Evolutionary conservation across 495 filamentous ascomycete genomes (phyloP).

Genomic region (Podospora didyma): DNA sequence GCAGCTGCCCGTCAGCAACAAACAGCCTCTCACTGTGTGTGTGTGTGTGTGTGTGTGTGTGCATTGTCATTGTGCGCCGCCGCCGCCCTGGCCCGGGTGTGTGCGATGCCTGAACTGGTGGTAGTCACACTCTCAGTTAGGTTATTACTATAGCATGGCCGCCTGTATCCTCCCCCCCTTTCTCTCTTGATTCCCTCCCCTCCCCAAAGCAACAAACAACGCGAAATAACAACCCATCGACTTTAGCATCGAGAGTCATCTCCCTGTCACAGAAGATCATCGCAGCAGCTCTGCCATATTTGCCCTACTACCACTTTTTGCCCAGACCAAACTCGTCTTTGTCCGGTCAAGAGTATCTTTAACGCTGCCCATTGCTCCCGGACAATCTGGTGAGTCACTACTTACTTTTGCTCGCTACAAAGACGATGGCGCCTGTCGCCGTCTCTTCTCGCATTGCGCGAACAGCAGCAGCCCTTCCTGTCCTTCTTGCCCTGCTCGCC

Average conservation of each 20-base stretch:
- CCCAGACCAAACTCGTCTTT: slow-evolving; percentile 29
- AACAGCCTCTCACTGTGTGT: no score
- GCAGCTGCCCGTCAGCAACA: neutral
- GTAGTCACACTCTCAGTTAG: neutral
- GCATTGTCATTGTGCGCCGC: neutral
- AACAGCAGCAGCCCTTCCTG: no score
- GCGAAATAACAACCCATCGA: slow-evolving; percentile 36
- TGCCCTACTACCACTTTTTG: slow-evolving; percentile 31
- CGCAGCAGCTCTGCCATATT: slow-evolving; percentile 47
- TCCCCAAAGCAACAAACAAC: slow-evolving; percentile 43
- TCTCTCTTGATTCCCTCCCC: slow-evolving; percentile 32
- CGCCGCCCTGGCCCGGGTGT: neutral
- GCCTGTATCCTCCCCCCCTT: slow-evolving; percentile 12
- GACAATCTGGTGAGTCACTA: slow-evolving; percentile 39
- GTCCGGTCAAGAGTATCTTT: slow-evolving; percentile 33
- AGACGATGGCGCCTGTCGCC: neutral
- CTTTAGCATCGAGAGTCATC: slow-evolving; percentile 44
- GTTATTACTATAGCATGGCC: slow-evolving; percentile 19
- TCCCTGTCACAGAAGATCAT: slow-evolving; percentile 51
- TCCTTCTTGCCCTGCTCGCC: neutral
- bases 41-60: neutral
- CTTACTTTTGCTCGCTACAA: neutral
- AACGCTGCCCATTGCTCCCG: slow-evolving; percentile 28
- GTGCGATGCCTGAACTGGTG: neutral
- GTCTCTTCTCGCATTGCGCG: neutral